Conservation (phyloP, 257 asterid genomes). For the Scutellaria minor region DNA sequence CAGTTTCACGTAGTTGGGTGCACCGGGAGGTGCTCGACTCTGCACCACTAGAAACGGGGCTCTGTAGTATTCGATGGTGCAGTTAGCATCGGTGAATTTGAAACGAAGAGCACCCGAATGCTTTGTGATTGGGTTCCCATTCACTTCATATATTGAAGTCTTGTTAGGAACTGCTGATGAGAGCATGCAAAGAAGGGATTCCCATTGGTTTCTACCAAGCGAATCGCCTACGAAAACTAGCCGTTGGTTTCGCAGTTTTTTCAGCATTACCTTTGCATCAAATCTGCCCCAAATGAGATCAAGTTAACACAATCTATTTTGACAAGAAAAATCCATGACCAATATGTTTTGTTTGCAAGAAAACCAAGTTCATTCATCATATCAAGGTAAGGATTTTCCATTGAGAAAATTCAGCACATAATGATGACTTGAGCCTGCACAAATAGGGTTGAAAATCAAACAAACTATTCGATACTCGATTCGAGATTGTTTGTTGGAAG, state of each 20-base stretch:
- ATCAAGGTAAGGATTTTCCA: too few relatives aligned
- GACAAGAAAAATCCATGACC: background rate
- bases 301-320: background rate
- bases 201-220: conserved; percentile 95
- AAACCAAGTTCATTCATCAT: too few relatives aligned
- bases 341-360: too few relatives aligned
- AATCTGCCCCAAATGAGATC: conserved; percentile 50
- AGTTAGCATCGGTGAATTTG: conserved; percentile 68
- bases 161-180: conserved; percentile 66
- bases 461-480: too few relatives aligned
- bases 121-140: conserved; percentile 83
- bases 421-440: too few relatives aligned
- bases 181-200: conserved; percentile 85
- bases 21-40: conserved; percentile 68
- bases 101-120: conserved; percentile 73
- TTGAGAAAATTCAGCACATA: too few relatives aligned
- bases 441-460: too few relatives aligned
- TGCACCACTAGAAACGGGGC: conserved; percentile 90
- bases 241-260: conserved; percentile 62
- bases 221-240: conserved; percentile 87
- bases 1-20: conserved; percentile 60
- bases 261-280: conserved; percentile 70
- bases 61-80: conserved; percentile 83
- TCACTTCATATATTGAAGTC: conserved; percentile 76
- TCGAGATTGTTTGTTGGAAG: too few relatives aligned